Conservation (phyloP, 208 protist species). For the Strigomonas culicis region DNA sequence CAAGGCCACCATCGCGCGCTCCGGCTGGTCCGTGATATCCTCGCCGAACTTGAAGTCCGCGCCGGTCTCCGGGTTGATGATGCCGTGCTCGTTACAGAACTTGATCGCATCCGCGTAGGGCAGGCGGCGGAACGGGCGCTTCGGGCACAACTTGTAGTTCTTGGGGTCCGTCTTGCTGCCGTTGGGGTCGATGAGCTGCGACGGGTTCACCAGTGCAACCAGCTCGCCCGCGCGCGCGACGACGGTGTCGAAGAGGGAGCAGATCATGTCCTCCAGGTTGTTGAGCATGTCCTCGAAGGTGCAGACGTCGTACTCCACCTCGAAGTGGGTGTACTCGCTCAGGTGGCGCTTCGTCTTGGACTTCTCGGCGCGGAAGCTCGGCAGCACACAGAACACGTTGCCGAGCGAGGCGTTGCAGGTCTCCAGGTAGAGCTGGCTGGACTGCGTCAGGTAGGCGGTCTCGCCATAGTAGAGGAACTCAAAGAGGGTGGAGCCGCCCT, state of each 20-base stretch:
- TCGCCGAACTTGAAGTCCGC: slow-evolving; percentile 93
- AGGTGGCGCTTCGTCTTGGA: slow-evolving; percentile 97
- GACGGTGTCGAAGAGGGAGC: slow-evolving; percentile 78
- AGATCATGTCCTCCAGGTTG: slow-evolving; percentile 95
- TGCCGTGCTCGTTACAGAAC: slow-evolving; percentile 94
- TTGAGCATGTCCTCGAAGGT: slow-evolving; percentile 95
- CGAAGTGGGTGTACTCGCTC: slow-evolving; percentile 98
- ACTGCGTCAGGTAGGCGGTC: slow-evolving; percentile 98
- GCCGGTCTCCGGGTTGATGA: slow-evolving; percentile 91
- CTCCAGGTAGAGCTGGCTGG: slow-evolving; percentile 99
- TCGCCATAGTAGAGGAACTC: slow-evolving; percentile 98
- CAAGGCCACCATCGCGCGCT: slow-evolving; percentile 97
- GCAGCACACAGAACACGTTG: slow-evolving; percentile 95
- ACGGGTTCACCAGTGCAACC: slow-evolving; percentile 90
- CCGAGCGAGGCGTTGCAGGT: slow-evolving; percentile 94
- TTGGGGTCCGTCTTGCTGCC: slow-evolving; percentile 51
- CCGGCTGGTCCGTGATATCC: slow-evolving; percentile 98
- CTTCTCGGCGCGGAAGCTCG: slow-evolving; percentile 98
- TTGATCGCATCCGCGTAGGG: slow-evolving; percentile 96
- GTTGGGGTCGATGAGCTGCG: slow-evolving; percentile 61
- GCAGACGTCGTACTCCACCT: slow-evolving; percentile 97
- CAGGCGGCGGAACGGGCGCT: slow-evolving; percentile 95
- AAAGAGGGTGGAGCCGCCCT: slow-evolving; percentile 98
- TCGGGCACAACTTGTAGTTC: slow-evolving; percentile 90
- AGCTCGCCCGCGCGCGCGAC: slow-evolving; percentile 71